Percentiles rank a stretch among this genome's conserved stretches.
Conservation (phyloP, 768 basidiomycete species). For the Dentipellis fragilis region DNA sequence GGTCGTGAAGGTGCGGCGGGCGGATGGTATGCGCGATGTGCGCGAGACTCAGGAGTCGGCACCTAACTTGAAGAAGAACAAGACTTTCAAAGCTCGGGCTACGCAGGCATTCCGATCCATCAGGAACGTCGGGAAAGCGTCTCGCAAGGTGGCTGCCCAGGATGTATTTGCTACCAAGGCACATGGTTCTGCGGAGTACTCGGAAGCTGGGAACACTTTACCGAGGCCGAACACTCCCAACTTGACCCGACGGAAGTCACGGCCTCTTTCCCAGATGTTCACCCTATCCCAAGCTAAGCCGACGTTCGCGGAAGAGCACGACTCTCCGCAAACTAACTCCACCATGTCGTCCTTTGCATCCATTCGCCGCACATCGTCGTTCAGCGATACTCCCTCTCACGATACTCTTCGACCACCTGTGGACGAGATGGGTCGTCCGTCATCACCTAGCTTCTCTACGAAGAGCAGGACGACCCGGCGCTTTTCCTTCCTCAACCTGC, state of each 20-base stretch:
- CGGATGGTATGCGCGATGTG: slow-evolving; percentile 20
- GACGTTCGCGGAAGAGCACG: background rate
- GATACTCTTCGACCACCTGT: slow-evolving; percentile 5
- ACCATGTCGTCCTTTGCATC: slow-evolving; percentile 1
- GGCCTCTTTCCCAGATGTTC: background rate
- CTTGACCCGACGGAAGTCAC: background rate
- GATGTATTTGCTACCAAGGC: slow-evolving; percentile 6
- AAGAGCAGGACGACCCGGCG: slow-evolving; percentile 20
- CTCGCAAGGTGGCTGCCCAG: slow-evolving; percentile 7
- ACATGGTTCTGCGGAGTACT: background rate
- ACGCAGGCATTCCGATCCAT: slow-evolving; percentile 25
- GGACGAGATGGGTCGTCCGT: slow-evolving; percentile 3
- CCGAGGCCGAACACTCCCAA: background rate
- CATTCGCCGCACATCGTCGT: background rate
- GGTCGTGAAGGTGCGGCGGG: slow-evolving; percentile 24
- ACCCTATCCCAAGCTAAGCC: background rate
- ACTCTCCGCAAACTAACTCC: slow-evolving; percentile 6
- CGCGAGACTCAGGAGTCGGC: slow-evolving; percentile 11
- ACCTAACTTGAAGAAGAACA: slow-evolving; percentile 19
- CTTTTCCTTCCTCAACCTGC: slow-evolving; percentile 24
- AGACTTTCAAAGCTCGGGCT: slow-evolving; percentile 24
- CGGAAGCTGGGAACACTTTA: background rate
- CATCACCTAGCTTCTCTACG: slow-evolving; percentile 16
- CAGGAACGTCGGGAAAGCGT: slow-evolving; percentile 22
- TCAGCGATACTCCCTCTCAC: background rate